These are phyloP conservation scores for Aspergillus ostianus DNA, from an alignment of 495 filamentous ascomycete species.

Conservation along the genomic window DNA sequence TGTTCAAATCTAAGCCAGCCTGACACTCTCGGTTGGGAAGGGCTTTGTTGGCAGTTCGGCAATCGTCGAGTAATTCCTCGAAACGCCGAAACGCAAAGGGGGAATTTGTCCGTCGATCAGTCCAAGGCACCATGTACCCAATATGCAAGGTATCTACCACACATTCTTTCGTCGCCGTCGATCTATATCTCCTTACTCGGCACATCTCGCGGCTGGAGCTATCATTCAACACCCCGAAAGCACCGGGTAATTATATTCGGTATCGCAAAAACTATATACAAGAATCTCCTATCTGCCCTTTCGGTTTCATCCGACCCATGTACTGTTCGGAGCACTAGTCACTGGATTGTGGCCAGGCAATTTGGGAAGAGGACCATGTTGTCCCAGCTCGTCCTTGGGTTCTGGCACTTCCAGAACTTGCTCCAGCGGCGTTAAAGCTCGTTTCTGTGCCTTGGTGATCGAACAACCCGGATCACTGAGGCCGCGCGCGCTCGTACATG, in stretches of 20 bases:
- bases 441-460: conserved; percentile 16
- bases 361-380: conserved; percentile 12
- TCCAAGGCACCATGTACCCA: too few relatives aligned
- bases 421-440: conserved; percentile 5
- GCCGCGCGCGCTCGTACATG: conserved; percentile 18
- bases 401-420: conserved; percentile 11
- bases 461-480: conserved; percentile 16
- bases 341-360: conserved; percentile 22
- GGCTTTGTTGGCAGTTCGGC: too few relatives aligned
- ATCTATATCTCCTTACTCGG: too few relatives aligned
- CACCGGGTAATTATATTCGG: not conserved
- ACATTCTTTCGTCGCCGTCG: too few relatives aligned
- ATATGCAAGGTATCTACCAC: too few relatives aligned
- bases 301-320: not conserved
- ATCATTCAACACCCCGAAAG: not conserved
- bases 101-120: too few relatives aligned
- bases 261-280: not conserved
- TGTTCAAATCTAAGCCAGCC: not conserved
- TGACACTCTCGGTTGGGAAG: too few relatives aligned
- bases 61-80: too few relatives aligned
- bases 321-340: not conserved
- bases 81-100: too few relatives aligned
- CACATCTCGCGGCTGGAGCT: not conserved
- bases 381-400: conserved; percentile 20
- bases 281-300: not conserved